These are phyloP conservation scores for Pelargonium citronellum DNA, from an alignment of 441 rosid species.

Conservation along the genomic window DNA sequence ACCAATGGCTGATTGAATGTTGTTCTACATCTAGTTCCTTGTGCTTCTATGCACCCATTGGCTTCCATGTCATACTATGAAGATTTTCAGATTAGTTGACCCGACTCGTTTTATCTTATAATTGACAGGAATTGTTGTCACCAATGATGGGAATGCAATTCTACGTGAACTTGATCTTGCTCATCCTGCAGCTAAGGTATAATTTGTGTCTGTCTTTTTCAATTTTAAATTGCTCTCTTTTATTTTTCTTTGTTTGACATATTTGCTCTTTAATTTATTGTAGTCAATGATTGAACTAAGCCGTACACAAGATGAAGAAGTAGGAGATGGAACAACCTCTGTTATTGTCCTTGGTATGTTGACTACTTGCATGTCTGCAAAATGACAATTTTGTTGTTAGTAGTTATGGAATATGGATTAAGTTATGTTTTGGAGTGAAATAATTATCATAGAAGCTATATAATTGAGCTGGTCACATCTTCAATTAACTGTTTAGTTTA, in stretches of 20 bases:
- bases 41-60: neutral
- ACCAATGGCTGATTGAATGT: neutral
- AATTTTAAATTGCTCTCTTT: neutral
- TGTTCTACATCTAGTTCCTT: neutral
- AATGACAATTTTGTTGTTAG: too few species aligned
- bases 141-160: constrained; percentile 30
- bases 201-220: constrained; percentile 1
- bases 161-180: constrained; percentile 30
- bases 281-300: constrained; percentile 29
- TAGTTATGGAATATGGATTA: neutral
- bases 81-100: neutral
- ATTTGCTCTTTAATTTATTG: neutral
- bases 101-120: neutral
- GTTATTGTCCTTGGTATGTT: constrained; percentile 29
- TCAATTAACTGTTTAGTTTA: neutral
- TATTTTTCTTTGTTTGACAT: neutral
- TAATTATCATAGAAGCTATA: neutral
- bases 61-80: neutral
- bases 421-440: neutral
- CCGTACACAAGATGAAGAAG: constrained; percentile 31
- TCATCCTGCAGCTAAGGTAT: constrained; percentile 30
- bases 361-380: neutral
- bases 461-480: neutral
- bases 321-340: constrained; percentile 30
- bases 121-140: constrained; percentile 27